A percentile compares a stretch with the other conserved stretches of the same genome.
Evolutionary conservation across 257 asterid genomes (phyloP).

Genomic region (Galeopsis tetrahit): DNA sequence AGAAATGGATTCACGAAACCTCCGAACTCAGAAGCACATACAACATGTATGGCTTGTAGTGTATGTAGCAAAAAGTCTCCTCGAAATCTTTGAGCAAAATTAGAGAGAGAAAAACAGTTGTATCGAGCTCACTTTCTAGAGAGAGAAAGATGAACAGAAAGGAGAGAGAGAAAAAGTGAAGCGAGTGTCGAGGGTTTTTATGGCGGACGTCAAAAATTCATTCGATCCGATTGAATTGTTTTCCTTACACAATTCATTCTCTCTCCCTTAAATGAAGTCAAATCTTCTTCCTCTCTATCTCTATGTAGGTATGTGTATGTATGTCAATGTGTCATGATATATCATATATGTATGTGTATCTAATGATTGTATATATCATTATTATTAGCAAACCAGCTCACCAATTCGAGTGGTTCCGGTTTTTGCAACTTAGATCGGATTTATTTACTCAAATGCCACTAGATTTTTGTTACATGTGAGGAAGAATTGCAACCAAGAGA

Average conservation of each 20-base stretch:
- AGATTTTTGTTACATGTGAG: slow-evolving; percentile 17
- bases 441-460: slow-evolving; percentile 31
- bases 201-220: slow-evolving; percentile 73
- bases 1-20: slow-evolving; percentile 21
- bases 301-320: neutral
- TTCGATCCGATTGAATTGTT: slow-evolving; percentile 55
- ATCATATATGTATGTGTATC: slow-evolving; percentile 24
- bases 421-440: neutral
- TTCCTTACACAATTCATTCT: slow-evolving; percentile 39
- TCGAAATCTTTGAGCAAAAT: slow-evolving; percentile 33
- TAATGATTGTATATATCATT: slow-evolving; percentile 36
- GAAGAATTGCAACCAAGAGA: neutral
- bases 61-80: slow-evolving; percentile 38
- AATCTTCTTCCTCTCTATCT: slow-evolving; percentile 29
- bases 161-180: slow-evolving; percentile 42
- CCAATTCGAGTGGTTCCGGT: neutral
- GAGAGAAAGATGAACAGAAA: slow-evolving; percentile 53
- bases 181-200: slow-evolving; percentile 47
- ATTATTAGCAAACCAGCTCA: slow-evolving; percentile 39
- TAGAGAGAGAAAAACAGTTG: slow-evolving; percentile 37
- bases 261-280: slow-evolving; percentile 38
- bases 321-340: neutral
- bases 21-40: slow-evolving; percentile 30
- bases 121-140: slow-evolving; percentile 47
- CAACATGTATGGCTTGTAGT: slow-evolving; percentile 26